These are phyloP conservation scores for Paramecium octaurelia DNA, from an alignment of 73 alveolate species.

Conservation along the genomic window DNA sequence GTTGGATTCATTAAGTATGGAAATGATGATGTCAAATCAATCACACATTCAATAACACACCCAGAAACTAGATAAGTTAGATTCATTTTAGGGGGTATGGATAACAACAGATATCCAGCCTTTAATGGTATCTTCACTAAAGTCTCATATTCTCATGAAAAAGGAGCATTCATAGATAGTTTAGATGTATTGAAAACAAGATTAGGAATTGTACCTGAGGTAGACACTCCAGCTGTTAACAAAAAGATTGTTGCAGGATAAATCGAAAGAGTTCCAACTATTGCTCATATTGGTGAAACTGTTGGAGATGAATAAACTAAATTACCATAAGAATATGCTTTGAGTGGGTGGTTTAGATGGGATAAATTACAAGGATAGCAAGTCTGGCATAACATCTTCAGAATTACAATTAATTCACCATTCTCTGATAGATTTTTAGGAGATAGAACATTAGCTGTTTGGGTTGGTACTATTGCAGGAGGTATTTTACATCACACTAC, in stretches of 20 bases:
- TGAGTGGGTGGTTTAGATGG: conserved; percentile 57
- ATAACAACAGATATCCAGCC: conserved; percentile 42
- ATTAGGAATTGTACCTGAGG: background rate
- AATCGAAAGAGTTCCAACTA: conserved; percentile 20
- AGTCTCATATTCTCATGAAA: background rate
- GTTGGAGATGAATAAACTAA: background rate
- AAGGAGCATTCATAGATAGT: conserved; percentile 40
- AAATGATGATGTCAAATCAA: background rate
- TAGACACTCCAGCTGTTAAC: background rate
- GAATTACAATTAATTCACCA: conserved; percentile 39
- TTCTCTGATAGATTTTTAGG: conserved; percentile 30
- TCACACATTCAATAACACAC: conserved; percentile 15
- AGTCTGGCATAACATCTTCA: conserved; percentile 34
- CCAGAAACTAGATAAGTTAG: background rate
- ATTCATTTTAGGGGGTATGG: conserved; percentile 39
- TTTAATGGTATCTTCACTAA: conserved; percentile 9
- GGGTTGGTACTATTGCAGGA: conserved; percentile 22
- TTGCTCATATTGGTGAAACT: background rate
- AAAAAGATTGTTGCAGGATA: background rate
- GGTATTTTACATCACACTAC: conserved; percentile 30
- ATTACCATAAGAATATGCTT: conserved; percentile 42
- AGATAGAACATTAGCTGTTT: conserved; percentile 24
- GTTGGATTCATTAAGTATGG: conserved; percentile 30
- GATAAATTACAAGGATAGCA: background rate
- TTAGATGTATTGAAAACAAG: background rate